Base-by-base conservation (phyloP, 768 basidiomycete genomes). In the Gelatoporia subvermispora region DNA sequence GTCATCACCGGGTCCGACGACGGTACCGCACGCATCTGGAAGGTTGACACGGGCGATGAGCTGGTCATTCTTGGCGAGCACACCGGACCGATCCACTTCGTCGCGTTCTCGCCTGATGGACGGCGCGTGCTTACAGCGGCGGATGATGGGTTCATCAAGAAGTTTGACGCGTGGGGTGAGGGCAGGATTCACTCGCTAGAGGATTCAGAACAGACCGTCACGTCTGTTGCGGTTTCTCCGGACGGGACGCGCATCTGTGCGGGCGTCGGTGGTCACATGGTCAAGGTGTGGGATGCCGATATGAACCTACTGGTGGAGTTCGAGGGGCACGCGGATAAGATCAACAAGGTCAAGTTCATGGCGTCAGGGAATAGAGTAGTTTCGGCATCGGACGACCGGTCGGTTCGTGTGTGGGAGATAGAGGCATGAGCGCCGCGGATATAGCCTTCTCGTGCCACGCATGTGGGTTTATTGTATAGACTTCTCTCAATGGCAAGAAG, bases 1-100 rank as follows among this genome's bases (percentile, higher is more conserved):
- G n/a, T 58, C 25, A 51, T 56, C n/a, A 56, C 59, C 4, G 73
- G 72, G 3, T 72, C 70, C 1, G 71, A 71, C 20, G 75, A 60
- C 35, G 28, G 42, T 3, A 49, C 46, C 4, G 42, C 46, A 18
- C 22, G 49, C 1, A 36, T 58, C n/a, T 59, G 50, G 49, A 41
- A 48, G 22, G 47, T 43, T 2, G 45, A 31, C 10, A 45, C 47
- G 3, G 52, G 61, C 23, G 44, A 73, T 63, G 24, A 57, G 69
- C 41, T 68, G 16, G 28, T 50, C 20, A 37, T 22, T 10, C 18
- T 54, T 4, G 16, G 23, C 25, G 56, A 51, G 31, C 41, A 55
- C 37, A 43, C 39, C 10, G 48, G 49, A 4, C 28, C 47, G 8
- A 51, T 60, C 24, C 28, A 20, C 20, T 28, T 44, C 17, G 49